These are phyloP conservation scores for Rhododendron molle DNA, from an alignment of 148 eudicot genomes.

Conservation along the genomic window DNA sequence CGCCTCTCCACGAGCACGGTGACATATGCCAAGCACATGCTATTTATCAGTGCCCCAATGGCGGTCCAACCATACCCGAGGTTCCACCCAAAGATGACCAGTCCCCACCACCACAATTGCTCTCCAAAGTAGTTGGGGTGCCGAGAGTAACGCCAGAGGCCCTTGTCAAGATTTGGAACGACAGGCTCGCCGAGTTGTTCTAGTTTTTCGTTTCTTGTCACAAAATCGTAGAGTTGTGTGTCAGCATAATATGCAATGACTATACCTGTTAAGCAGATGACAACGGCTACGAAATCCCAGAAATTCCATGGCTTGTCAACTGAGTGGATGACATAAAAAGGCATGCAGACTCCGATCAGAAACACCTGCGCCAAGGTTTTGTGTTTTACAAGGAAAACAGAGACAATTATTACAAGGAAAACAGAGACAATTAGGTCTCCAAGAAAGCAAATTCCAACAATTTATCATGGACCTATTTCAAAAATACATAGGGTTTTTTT, in stretches of 20 bases:
- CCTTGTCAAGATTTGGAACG: slow-evolving; percentile 54
- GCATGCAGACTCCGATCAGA: slow-evolving; percentile 64
- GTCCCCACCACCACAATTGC: slow-evolving; percentile 99
- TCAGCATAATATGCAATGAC: slow-evolving; percentile 64
- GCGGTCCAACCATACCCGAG: slow-evolving; percentile 58
- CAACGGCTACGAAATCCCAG: slow-evolving; percentile 59
- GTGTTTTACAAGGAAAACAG: background rate
- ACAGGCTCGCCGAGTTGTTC: slow-evolving; percentile 44
- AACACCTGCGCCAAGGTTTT: slow-evolving; percentile 46
- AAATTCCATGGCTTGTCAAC: slow-evolving; percentile 47
- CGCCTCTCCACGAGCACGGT: slow-evolving; percentile 77
- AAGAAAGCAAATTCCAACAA: background rate
- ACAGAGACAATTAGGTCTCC: background rate
- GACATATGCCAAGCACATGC: slow-evolving; percentile 71
- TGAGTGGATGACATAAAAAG: slow-evolving; percentile 64
- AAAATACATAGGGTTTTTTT: background rate
- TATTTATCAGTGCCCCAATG: slow-evolving; percentile 64
- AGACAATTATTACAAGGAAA: background rate
- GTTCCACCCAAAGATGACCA: slow-evolving; percentile 70
- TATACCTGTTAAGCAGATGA: slow-evolving; percentile 57
- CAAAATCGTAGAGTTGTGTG: slow-evolving; percentile 68
- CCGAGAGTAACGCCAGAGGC: slow-evolving; percentile 79
- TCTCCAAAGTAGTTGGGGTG: slow-evolving; percentile 97
- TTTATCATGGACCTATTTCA: background rate
- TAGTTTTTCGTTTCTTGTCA: slow-evolving; percentile 40